phyloP scores from a whole-genome alignment of 306 rosid species.

The Canavalia ensiformis region DNA sequence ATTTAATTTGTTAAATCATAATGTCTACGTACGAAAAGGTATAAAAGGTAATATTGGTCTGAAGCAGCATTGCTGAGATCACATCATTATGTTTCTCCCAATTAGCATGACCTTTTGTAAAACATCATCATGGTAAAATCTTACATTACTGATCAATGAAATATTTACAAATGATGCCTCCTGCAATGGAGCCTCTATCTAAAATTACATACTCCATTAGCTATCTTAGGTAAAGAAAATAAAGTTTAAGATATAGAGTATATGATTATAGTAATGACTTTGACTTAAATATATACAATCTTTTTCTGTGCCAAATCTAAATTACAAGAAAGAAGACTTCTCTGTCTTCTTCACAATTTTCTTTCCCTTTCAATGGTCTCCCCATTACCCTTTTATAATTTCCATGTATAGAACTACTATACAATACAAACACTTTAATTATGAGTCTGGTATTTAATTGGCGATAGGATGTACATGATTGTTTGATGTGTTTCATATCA shows the following conservation, averaged over 20 bases:
- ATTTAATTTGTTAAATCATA: constrained; percentile 42
- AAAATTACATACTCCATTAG: not conserved
- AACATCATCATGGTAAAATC: constrained; percentile 53
- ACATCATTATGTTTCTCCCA: constrained; percentile 46
- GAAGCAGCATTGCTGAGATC: constrained; percentile 35
- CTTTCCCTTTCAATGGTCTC: not conserved
- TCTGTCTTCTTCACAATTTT: not conserved
- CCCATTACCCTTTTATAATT: not conserved
- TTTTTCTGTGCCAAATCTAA: not conserved
- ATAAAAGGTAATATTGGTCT: constrained; percentile 38
- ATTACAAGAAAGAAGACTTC: not conserved
- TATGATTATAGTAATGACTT: not conserved
- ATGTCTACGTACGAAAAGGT: constrained; percentile 46
- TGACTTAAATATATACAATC: not conserved
- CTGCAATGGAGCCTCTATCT: not conserved
- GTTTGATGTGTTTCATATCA: not conserved
- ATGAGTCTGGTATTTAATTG: not conserved
- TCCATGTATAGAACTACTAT: not conserved
- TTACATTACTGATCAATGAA: constrained; percentile 39
- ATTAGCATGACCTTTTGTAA: constrained; percentile 32
- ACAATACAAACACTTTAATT: not conserved
- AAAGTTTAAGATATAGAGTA: not conserved
- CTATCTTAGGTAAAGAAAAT: not conserved
- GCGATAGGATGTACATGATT: not conserved
- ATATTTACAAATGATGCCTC: constrained; percentile 41